Conservation (phyloP, 805 yeast species). For the Candida odintsovae region DNA sequence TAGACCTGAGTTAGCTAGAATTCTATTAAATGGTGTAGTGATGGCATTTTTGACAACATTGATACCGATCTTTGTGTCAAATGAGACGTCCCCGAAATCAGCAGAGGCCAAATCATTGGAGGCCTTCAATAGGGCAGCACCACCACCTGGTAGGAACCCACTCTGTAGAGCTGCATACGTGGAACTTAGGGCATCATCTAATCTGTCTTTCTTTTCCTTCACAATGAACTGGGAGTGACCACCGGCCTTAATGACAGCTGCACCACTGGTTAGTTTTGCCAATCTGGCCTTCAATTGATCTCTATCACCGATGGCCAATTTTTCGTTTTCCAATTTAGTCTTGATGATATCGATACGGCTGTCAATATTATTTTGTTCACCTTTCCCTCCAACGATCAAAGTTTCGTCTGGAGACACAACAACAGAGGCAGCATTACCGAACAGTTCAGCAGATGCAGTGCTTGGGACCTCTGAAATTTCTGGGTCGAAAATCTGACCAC, state of each 20-base stretch:
- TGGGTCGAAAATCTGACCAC: conserved; percentile 83
- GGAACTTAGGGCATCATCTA: conserved; percentile 97
- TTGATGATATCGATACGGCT: conserved; percentile 94
- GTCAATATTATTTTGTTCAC: conserved; percentile 71
- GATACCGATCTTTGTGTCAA: conserved; percentile 95
- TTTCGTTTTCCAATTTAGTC: conserved; percentile 65
- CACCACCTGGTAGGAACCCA: conserved; percentile 99
- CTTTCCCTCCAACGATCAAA: conserved; percentile 88
- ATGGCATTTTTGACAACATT: conserved; percentile 89
- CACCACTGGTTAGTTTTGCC: conserved; percentile 97
- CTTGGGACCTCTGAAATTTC: conserved; percentile 95
- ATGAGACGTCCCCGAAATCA: conserved; percentile 60
- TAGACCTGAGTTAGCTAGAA: conserved; percentile 94
- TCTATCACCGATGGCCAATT: conserved; percentile 79
- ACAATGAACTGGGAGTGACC: conserved; percentile 97
- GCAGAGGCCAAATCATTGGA: conserved; percentile 66
- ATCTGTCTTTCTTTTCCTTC: conserved; percentile 98
- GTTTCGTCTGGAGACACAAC: conserved; percentile 96
- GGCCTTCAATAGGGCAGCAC: conserved; percentile 95
- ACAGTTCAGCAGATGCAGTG: conserved; percentile 80
- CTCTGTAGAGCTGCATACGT: conserved; percentile 99
- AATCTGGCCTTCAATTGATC: conserved; percentile 97
- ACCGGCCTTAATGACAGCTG: conserved; percentile 96
- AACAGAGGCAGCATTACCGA: conserved; percentile 89
- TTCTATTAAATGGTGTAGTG: conserved; percentile 91